phyloP scores from a whole-genome alignment of 208 protist genomes.

The Crithidia sp. region DNA sequence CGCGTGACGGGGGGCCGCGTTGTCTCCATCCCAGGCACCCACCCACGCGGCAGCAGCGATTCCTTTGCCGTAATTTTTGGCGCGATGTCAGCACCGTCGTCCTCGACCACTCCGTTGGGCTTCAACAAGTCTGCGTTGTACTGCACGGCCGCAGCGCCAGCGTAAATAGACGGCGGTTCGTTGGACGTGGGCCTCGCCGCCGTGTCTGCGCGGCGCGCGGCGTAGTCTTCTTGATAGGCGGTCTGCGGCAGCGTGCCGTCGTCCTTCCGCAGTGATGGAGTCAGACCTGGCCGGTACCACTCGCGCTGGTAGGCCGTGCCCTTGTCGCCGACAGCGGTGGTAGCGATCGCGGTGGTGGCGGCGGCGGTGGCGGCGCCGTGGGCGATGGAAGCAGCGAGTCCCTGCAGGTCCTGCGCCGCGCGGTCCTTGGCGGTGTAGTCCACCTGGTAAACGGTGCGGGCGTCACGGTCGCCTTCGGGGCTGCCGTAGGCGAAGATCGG shows the following conservation, averaged over 20 bases:
- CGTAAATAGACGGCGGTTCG: constrained; percentile 45
- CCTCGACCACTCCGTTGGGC: constrained; percentile 35
- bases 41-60: constrained; percentile 44
- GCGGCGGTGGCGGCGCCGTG: too few species aligned
- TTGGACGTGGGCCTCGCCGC: constrained; percentile 1
- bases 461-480: constrained; percentile 27
- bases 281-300: constrained; percentile 38
- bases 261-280: constrained; percentile 24
- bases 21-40: too few species aligned
- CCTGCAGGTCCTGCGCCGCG: constrained; percentile 29
- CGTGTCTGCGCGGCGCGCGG: not conserved
- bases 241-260: constrained; percentile 60
- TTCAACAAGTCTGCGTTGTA: constrained; percentile 73
- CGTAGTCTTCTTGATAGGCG: constrained; percentile 71
- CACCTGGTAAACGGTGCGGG: constrained; percentile 55
- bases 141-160: constrained; percentile 42
- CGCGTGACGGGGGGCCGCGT: not conserved
- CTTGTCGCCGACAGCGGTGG: not conserved
- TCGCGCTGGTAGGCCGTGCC: constrained; percentile 28
- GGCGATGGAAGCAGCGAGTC: constrained; percentile 6
- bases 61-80: constrained; percentile 77
- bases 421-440: constrained; percentile 57
- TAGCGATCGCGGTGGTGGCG: too few species aligned
- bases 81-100: constrained; percentile 55
- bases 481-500: constrained; percentile 62